phyloP scores from a whole-genome alignment of 441 rosid species.

The Euphorbia corollata region DNA sequence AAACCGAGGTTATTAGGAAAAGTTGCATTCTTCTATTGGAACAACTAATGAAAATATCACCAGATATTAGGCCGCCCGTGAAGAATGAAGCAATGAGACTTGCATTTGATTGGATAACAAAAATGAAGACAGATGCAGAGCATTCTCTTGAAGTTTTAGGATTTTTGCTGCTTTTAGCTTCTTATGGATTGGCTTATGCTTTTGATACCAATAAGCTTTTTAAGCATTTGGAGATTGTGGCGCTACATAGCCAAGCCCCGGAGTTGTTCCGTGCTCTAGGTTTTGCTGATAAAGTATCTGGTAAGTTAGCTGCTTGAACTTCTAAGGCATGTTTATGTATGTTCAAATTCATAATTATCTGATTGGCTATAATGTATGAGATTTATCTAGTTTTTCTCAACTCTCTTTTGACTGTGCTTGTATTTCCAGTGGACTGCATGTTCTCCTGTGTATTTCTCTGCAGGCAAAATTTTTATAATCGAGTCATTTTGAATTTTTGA shows the following conservation, averaged over 20 bases:
- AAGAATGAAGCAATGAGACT: conserved; percentile 20
- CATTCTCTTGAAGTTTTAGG: conserved; percentile 29
- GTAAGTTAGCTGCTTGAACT: conserved; percentile 20
- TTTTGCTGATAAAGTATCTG: conserved; percentile 22
- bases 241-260: conserved; percentile 24
- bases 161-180: conserved; percentile 37
- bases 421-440: neutral
- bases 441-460: neutral
- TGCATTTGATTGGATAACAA: conserved; percentile 32
- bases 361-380: neutral
- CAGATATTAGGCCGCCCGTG: conserved; percentile 12
- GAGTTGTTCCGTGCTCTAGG: conserved; percentile 29
- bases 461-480: neutral
- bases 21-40: conserved; percentile 23
- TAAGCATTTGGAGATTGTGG: conserved; percentile 21
- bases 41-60: conserved; percentile 18
- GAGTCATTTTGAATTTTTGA: neutral
- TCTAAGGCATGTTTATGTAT: neutral
- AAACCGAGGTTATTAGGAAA: conserved; percentile 14
- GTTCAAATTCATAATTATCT: neutral
- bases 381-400: neutral
- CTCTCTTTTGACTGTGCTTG: neutral
- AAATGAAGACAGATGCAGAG: conserved; percentile 22
- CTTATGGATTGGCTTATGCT: conserved; percentile 29
- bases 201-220: conserved; percentile 30